phyloP scores from a whole-genome alignment of 169 alveolate genomes.

The Neospora caninum region DNA sequence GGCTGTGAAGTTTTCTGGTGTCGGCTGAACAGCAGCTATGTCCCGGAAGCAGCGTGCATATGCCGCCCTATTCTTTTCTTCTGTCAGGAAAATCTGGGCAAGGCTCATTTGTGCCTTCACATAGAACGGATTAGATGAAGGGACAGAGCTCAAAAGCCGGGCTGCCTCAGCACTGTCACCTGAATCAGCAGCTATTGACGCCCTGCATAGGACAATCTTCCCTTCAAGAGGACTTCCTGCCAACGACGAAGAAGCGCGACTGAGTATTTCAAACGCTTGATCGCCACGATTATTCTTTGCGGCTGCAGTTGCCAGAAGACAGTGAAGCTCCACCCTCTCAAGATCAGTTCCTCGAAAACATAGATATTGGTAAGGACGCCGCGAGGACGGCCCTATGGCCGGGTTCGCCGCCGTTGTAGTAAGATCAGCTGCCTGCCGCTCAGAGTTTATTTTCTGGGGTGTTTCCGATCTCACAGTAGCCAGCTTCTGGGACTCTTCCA shows the following conservation, averaged over 20 bases:
- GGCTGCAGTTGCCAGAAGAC: conserved; percentile 8
- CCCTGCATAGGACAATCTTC: background rate
- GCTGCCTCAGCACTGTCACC: background rate
- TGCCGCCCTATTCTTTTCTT: background rate
- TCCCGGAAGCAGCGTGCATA: conserved; percentile 5
- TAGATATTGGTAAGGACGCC: background rate
- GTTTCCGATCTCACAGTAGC: background rate
- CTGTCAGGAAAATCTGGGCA: background rate
- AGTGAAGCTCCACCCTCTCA: background rate
- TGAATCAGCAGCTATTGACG: background rate
- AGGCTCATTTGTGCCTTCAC: background rate
- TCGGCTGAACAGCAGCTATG: conserved; percentile 11
- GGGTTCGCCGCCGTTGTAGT: background rate
- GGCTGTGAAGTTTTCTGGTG: background rate
- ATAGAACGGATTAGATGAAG: background rate
- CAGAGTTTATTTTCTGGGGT: background rate
- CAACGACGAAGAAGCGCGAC: background rate
- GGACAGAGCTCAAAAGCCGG: background rate
- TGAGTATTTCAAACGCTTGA: background rate
- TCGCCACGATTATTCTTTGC: background rate
- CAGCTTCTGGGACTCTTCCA: background rate
- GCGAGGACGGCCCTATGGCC: background rate
- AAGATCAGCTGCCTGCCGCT: background rate
- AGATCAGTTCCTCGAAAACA: background rate
- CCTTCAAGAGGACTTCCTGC: background rate